phyloP scores from a whole-genome alignment of 768 basidiomycete genomes.

The Cyclocybe aegerita region DNA sequence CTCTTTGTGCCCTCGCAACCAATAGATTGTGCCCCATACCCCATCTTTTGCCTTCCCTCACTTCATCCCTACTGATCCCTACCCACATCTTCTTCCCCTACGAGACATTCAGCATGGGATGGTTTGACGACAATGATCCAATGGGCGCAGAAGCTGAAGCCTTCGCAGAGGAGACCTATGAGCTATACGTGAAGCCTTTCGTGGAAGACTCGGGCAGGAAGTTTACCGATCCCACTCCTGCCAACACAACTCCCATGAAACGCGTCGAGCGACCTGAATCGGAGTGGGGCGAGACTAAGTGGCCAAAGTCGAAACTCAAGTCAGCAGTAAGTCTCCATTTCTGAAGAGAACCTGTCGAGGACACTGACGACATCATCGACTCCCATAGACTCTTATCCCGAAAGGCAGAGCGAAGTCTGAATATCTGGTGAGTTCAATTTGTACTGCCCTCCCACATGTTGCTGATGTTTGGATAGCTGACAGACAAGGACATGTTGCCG shows the following conservation, averaged over 20 bases:
- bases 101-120: no score
- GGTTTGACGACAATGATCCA: no score
- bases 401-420: conserved; percentile 7
- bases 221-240: conserved; percentile 1
- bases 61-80: no score
- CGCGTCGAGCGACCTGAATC: conserved; percentile 5
- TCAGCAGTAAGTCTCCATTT: background rate
- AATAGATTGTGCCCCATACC: no score
- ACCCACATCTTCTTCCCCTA: no score
- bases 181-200: background rate
- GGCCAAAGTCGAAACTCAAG: background rate
- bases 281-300: conserved; percentile 5
- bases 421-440: background rate
- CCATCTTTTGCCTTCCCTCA: no score
- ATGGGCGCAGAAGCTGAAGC: no score
- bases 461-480: background rate
- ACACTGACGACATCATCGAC: background rate
- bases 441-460: background rate
- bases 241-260: background rate
- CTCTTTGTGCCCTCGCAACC: no score
- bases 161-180: background rate
- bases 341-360: no score
- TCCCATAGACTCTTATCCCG: background rate
- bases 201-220: background rate
- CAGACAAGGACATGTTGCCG: conserved; percentile 4